Percentiles rank a stretch among this genome's conserved stretches.
Evolutionary conservation across 2,329 filamentous ascomycete genomes (phyloP).

Genomic region (Cladosporium sp.): DNA sequence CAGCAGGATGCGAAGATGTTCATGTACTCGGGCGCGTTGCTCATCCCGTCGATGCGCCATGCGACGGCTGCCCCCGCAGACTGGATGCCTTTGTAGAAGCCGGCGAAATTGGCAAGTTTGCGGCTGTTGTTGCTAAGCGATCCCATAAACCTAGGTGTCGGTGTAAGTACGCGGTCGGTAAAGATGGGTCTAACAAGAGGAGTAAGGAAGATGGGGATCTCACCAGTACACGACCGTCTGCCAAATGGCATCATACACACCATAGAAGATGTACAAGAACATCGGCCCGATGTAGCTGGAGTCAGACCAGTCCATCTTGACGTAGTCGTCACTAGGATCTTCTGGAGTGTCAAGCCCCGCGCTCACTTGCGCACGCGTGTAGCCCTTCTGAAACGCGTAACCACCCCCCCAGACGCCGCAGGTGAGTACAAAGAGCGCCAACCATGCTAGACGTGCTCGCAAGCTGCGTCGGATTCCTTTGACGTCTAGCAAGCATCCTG

Average conservation of each 20-base stretch:
- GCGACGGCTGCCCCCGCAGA: constrained; percentile 80
- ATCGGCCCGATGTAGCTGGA: constrained; percentile 73
- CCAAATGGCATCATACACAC: constrained; percentile 61
- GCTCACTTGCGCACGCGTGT: constrained; percentile 47
- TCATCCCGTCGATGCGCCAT: constrained; percentile 65
- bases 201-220: too few species aligned
- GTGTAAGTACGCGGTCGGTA: neutral
- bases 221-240: constrained; percentile 16
- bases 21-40: constrained; percentile 65
- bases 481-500: constrained; percentile 70
- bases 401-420: constrained; percentile 82
- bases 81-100: constrained; percentile 70
- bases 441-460: constrained; percentile 67
- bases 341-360: too few species aligned
- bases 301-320: constrained; percentile 64
- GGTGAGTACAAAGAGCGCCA: constrained; percentile 65
- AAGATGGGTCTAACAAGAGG: too few species aligned
- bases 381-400: constrained; percentile 71
- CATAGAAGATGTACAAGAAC: constrained; percentile 89
- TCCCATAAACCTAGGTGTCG: constrained; percentile 73
- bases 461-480: constrained; percentile 58
- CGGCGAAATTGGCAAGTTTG: too few species aligned
- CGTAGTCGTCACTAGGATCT: constrained; percentile 21
- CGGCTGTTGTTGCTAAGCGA: too few species aligned
- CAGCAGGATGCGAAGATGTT: constrained; percentile 73